phyloP scores from a whole-genome alignment of 2,329 filamentous ascomycete species.

The Aspergillus jensenii region DNA sequence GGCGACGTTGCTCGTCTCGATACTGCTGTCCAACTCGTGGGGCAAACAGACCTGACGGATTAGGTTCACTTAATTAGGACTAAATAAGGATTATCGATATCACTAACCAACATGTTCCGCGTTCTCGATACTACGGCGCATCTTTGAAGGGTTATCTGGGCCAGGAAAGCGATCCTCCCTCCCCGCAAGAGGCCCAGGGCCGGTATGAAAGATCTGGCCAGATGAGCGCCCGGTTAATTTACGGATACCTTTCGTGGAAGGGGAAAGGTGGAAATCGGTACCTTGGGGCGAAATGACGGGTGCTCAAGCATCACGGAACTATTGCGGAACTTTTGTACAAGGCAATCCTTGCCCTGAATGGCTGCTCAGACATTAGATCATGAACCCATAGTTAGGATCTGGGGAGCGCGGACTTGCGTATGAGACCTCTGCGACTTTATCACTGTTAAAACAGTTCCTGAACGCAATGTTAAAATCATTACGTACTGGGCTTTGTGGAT shows the following conservation, averaged over 20 bases:
- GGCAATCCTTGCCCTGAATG: slow-evolving; percentile 86
- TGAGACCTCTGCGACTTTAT: slow-evolving; percentile 85
- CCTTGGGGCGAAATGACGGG: slow-evolving; percentile 79
- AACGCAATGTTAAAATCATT: neutral
- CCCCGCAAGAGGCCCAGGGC: slow-evolving; percentile 57
- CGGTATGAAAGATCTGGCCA: slow-evolving; percentile 57
- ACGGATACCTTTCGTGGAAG: neutral
- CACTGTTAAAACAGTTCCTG: slow-evolving; percentile 78
- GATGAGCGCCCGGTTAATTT: slow-evolving; percentile 7
- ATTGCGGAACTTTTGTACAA: slow-evolving; percentile 95
- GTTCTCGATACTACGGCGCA: slow-evolving; percentile 83
- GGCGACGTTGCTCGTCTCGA: slow-evolving; percentile 72
- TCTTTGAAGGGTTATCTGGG: slow-evolving; percentile 82
- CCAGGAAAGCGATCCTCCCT: slow-evolving; percentile 73
- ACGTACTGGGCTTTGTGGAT: slow-evolving; percentile 9
- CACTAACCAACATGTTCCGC: slow-evolving; percentile 75
- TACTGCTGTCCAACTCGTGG: slow-evolving; percentile 73
- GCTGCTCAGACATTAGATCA: slow-evolving; percentile 52
- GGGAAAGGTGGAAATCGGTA: slow-evolving; percentile 34
- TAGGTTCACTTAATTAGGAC: neutral
- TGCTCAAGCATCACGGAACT: slow-evolving; percentile 92
- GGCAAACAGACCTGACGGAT: slow-evolving; percentile 62
- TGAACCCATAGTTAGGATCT: neutral
- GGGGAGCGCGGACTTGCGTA: slow-evolving; percentile 74
- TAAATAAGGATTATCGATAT: neutral